phyloP scores from a whole-genome alignment of 257 asterid genomes.

The Ophiorrhiza pumila region DNA sequence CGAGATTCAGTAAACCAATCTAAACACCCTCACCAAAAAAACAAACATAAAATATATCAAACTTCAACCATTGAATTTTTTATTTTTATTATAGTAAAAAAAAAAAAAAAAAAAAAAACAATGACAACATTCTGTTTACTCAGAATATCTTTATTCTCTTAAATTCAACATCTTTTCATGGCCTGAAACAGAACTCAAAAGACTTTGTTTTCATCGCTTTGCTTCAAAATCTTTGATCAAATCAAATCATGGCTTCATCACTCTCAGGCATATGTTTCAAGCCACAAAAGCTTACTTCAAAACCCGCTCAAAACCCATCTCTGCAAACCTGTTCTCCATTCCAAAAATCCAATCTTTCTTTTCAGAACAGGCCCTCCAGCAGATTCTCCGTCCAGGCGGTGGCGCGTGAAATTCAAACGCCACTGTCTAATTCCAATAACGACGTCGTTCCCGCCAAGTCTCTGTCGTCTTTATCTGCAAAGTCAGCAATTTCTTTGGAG shows the following conservation, averaged over 20 bases:
- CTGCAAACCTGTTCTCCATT: conserved; percentile 9
- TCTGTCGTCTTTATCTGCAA: neutral
- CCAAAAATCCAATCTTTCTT: conserved; percentile 19
- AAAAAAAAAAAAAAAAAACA: no score
- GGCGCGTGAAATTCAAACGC: conserved; percentile 74
- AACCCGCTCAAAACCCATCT: conserved; percentile 21
- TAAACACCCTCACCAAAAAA: neutral
- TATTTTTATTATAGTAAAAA: neutral
- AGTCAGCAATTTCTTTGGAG: conserved; percentile 25
- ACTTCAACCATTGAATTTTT: neutral
- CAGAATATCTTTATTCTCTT: no score
- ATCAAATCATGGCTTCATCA: conserved; percentile 32
- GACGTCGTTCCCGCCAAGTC: conserved; percentile 33
- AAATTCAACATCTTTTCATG: conserved; percentile 1
- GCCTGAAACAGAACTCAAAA: conserved; percentile 7
- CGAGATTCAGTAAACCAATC: neutral
- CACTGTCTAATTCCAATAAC: conserved; percentile 27
- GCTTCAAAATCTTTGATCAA: conserved; percentile 1
- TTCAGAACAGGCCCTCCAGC: conserved; percentile 15
- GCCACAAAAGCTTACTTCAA: conserved; percentile 14
- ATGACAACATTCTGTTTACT: no score
- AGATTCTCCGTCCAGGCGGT: conserved; percentile 41
- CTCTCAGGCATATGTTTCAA: conserved; percentile 31
- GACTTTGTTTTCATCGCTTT: conserved; percentile 14
- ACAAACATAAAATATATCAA: neutral